These are phyloP conservation scores for Acacia crassicarpa DNA, from an alignment of 306 rosid genomes.

Conservation along the genomic window DNA sequence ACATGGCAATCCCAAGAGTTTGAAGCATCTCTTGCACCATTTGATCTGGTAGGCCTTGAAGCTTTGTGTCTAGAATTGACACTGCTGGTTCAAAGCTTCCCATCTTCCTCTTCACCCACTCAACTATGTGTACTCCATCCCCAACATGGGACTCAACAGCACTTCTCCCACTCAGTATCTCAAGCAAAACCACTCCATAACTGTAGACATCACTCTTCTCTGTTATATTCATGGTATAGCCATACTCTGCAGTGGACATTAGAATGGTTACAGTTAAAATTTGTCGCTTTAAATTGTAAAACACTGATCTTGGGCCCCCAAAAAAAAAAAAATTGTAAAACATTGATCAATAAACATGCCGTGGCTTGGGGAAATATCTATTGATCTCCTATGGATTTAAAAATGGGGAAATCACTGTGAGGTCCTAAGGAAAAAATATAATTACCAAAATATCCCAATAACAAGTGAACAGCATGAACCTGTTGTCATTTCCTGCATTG, in stretches of 20 bases:
- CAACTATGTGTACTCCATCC: constrained; percentile 92
- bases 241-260: constrained; percentile 67
- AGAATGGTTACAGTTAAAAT: constrained; percentile 31
- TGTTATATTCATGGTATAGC: constrained; percentile 98
- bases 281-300: not conserved
- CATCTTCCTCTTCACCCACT: constrained; percentile 99
- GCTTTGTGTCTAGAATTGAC: constrained; percentile 80
- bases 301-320: too few species aligned
- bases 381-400: not conserved
- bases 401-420: too few species aligned
- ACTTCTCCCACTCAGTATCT: constrained; percentile 85
- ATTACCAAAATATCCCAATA: too few species aligned
- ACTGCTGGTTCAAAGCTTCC: constrained; percentile 93
- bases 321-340: constrained; percentile 16
- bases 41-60: constrained; percentile 90
- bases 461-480: too few species aligned
- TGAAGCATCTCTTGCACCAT: constrained; percentile 99
- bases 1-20: constrained; percentile 98
- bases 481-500: too few species aligned
- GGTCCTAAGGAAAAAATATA: too few species aligned
- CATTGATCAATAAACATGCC: constrained; percentile 1
- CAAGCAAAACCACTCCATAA: constrained; percentile 89
- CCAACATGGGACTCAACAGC: constrained; percentile 78
- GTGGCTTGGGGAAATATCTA: not conserved
- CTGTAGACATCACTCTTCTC: constrained; percentile 98